Conservation (phyloP, 139 green algal species). For the Haematococcus sp. region DNA sequence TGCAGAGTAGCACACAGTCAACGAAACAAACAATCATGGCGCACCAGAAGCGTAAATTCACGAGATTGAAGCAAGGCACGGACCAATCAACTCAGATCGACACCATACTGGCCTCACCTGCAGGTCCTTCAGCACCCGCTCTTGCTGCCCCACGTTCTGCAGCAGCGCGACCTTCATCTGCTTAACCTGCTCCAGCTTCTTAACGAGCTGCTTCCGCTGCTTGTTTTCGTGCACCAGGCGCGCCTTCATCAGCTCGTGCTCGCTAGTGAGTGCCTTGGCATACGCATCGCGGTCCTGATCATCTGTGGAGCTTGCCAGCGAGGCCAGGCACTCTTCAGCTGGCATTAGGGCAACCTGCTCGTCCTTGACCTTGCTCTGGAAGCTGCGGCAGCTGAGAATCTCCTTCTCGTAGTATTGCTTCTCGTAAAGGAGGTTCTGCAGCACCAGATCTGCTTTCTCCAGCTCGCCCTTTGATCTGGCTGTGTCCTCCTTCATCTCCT, state of each 20-base stretch:
- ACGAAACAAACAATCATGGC: too few relatives aligned
- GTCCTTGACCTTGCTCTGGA: conserved; percentile 51
- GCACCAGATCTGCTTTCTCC: conserved; percentile 49
- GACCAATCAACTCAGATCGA: too few relatives aligned
- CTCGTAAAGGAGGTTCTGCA: conserved; percentile 30
- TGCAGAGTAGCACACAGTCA: too few relatives aligned
- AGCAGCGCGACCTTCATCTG: conserved; percentile 12
- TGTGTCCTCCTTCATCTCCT: conserved; percentile 56
- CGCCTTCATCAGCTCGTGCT: conserved; percentile 42
- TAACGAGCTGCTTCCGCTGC: conserved; percentile 43
- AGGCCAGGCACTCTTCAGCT: conserved; percentile 44
- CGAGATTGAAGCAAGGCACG: too few relatives aligned
- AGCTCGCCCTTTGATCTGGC: conserved; percentile 49
- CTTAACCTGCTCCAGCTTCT: conserved; percentile 35
- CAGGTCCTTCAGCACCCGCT: conserved; percentile 46
- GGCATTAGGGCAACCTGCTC: conserved; percentile 52
- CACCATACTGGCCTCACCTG: conserved; percentile 14
- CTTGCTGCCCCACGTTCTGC: conserved; percentile 30
- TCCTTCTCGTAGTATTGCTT: conserved; percentile 72
- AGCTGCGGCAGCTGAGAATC: conserved; percentile 61
- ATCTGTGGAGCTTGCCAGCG: neutral
- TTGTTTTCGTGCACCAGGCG: conserved; percentile 50
- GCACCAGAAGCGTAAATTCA: too few relatives aligned
- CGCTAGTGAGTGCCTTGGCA: neutral
- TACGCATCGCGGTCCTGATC: neutral